A percentile compares a stretch with the other conserved stretches of the same genome.
These are phyloP conservation scores for Mariannaea sp. DNA, from an alignment of 2,329 filamentous ascomycete genomes.

Conservation along the genomic window DNA sequence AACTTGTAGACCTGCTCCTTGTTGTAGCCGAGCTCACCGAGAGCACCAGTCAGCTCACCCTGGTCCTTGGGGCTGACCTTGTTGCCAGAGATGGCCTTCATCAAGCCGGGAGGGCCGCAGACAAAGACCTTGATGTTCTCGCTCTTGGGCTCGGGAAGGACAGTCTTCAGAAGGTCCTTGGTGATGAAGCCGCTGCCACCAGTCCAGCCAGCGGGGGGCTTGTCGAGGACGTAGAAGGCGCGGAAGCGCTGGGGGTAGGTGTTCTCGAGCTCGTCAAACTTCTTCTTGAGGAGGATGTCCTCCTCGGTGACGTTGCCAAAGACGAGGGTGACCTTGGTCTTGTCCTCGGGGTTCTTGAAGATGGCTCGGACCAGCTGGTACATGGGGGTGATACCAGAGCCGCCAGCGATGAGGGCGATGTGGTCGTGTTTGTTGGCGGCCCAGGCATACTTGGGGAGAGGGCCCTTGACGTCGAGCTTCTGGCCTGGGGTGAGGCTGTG, in stretches of 20 bases:
- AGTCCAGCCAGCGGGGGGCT: slow-evolving; percentile 76
- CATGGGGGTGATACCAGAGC: slow-evolving; percentile 97
- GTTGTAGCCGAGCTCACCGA: slow-evolving; percentile 77
- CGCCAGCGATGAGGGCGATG: slow-evolving; percentile 86
- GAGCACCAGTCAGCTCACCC: slow-evolving; percentile 80
- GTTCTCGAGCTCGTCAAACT: slow-evolving; percentile 88
- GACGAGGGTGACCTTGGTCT: slow-evolving; percentile 95
- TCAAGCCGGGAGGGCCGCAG: slow-evolving; percentile 89
- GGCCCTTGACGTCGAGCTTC: slow-evolving; percentile 89
- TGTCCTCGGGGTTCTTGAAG: slow-evolving; percentile 94
- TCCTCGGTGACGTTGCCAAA: slow-evolving; percentile 90
- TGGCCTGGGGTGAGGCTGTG: slow-evolving; percentile 84
- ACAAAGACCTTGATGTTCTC: slow-evolving; percentile 97
- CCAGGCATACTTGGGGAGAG: slow-evolving; percentile 93
- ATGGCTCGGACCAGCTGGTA: slow-evolving; percentile 91
- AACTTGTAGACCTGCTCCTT: slow-evolving; percentile 94
- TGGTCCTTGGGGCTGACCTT: slow-evolving; percentile 96
- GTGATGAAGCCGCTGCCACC: slow-evolving; percentile 80
- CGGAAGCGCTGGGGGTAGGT: slow-evolving; percentile 94
- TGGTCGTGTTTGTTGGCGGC: slow-evolving; percentile 90
- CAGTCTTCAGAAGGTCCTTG: slow-evolving; percentile 93
- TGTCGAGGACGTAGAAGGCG: slow-evolving; percentile 91
- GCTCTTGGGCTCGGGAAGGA: slow-evolving; percentile 88
- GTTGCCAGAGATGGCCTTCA: slow-evolving; percentile 86
- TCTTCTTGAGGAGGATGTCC: slow-evolving; percentile 88